phyloP scores from a whole-genome alignment of 768 basidiomycete genomes.

The Pholiota molesta region DNA sequence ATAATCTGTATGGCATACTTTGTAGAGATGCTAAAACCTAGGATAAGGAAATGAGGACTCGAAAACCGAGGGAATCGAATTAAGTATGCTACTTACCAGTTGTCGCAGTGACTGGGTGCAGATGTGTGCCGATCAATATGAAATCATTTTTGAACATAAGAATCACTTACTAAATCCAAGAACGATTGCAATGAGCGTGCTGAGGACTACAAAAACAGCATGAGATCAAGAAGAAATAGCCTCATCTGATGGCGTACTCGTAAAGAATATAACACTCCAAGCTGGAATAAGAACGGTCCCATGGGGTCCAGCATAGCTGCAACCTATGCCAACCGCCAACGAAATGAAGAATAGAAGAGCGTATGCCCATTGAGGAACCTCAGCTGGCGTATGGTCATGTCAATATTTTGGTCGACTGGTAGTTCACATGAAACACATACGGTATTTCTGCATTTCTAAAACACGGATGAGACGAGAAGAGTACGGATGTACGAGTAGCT shows the following conservation, averaged over 20 bases:
- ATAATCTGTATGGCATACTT: conserved; percentile 54
- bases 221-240: neutral
- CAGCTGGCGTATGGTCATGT: conserved; percentile 23
- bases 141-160: conserved; percentile 2
- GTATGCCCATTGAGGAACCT: conserved; percentile 61
- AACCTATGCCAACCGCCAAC: conserved; percentile 51
- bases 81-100: conserved; percentile 13
- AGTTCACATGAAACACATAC: conserved; percentile 16
- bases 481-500: neutral
- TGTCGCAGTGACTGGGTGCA: conserved; percentile 18
- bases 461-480: neutral
- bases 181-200: conserved; percentile 38
- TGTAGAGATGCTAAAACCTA: conserved; percentile 47
- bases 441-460: conserved; percentile 53
- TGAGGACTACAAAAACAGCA: conserved; percentile 26
- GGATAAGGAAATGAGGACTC: too few species aligned
- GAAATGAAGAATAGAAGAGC: conserved; percentile 45
- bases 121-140: neutral
- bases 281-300: conserved; percentile 51
- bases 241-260: conserved; percentile 26
- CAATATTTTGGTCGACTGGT: neutral
- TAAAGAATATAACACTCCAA: conserved; percentile 57
- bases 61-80: too few species aligned
- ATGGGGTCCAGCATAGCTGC: conserved; percentile 36
- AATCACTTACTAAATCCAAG: conserved; percentile 43